Evolutionary conservation across 768 basidiomycete species (phyloP).

Genomic region (Termitomyces sp.): DNA sequence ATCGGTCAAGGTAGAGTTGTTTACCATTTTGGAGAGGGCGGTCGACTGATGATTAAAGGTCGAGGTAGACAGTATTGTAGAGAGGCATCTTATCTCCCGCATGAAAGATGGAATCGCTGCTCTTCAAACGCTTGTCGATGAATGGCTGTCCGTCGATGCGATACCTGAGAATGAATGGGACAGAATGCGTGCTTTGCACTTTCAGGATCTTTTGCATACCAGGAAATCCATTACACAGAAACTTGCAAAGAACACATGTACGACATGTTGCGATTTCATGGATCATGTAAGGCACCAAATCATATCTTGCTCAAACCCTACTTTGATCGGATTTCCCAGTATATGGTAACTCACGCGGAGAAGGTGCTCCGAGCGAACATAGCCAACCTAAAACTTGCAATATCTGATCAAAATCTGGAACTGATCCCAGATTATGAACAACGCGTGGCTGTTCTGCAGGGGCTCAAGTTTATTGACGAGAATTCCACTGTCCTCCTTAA

Average conservation of each 20-base stretch:
- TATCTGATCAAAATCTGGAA: slow-evolving; percentile 96
- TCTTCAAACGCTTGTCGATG: slow-evolving; percentile 45
- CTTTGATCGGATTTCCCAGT: slow-evolving; percentile 42
- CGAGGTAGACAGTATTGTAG: slow-evolving; percentile 63
- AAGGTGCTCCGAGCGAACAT: slow-evolving; percentile 73
- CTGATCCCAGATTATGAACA: slow-evolving; percentile 97
- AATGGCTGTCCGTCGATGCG: slow-evolving; percentile 43
- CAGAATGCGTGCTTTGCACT: slow-evolving; percentile 79
- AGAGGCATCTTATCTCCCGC: slow-evolving; percentile 52
- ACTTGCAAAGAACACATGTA: slow-evolving; percentile 43
- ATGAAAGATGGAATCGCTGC: slow-evolving; percentile 52
- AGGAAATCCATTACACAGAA: slow-evolving; percentile 45
- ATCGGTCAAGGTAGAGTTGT: slow-evolving; percentile 55
- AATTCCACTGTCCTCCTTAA: slow-evolving; percentile 94
- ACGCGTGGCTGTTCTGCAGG: slow-evolving; percentile 83
- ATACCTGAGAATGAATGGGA: slow-evolving; percentile 84
- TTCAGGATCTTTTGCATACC: slow-evolving; percentile 73
- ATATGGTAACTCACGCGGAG: slow-evolving; percentile 66
- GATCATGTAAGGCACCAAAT: slow-evolving; percentile 56
- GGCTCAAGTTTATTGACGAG: slow-evolving; percentile 90
- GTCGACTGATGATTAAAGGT: slow-evolving; percentile 37
- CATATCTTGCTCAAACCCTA: background rate
- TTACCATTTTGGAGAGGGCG: background rate
- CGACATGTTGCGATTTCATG: slow-evolving; percentile 60
- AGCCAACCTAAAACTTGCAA: slow-evolving; percentile 69